Evolutionary conservation across 306 rosid species (phyloP).

Genomic region (Pueraria montana): DNA sequence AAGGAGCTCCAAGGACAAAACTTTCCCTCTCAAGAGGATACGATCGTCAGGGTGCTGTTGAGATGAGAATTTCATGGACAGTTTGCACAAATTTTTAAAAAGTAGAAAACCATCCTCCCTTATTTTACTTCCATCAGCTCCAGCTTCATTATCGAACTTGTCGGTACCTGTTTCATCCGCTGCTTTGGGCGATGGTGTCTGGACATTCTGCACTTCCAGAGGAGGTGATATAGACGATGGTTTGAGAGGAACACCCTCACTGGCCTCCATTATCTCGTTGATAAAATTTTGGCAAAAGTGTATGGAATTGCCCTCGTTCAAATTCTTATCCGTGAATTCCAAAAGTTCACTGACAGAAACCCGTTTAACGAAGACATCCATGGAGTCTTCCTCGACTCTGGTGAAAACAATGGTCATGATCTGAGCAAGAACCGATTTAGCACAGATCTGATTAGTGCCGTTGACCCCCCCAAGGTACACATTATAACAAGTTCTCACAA

Average conservation of each 20-base stretch:
- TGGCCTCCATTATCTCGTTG: slow-evolving; percentile 85
- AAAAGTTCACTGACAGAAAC: slow-evolving; percentile 81
- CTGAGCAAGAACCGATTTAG: slow-evolving; percentile 97
- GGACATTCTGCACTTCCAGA: slow-evolving; percentile 56
- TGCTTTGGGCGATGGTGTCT: slow-evolving; percentile 48
- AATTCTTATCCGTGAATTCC: slow-evolving; percentile 93
- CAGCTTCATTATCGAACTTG: slow-evolving; percentile 54
- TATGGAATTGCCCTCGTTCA: slow-evolving; percentile 96
- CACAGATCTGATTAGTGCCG: slow-evolving; percentile 99
- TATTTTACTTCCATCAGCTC: slow-evolving; percentile 76
- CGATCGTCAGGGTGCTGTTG: slow-evolving; percentile 93
- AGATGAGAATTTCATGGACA: slow-evolving; percentile 96
- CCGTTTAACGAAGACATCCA: slow-evolving; percentile 59
- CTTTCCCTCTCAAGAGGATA: slow-evolving; percentile 92
- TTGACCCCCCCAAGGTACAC: slow-evolving; percentile 95
- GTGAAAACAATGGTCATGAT: slow-evolving; percentile 84
- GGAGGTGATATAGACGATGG: slow-evolving; percentile 32
- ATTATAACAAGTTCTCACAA: slow-evolving; percentile 94
- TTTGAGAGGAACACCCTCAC: slow-evolving; percentile 64
- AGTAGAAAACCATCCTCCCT: slow-evolving; percentile 93
- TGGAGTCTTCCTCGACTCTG: slow-evolving; percentile 82
- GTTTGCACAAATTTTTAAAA: slow-evolving; percentile 90
- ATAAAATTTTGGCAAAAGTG: slow-evolving; percentile 82
- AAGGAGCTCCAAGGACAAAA: slow-evolving; percentile 95
- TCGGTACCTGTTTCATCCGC: slow-evolving; percentile 42